Conservation (phyloP, 148 eudicot species). For the Chenopodium suecicum region DNA sequence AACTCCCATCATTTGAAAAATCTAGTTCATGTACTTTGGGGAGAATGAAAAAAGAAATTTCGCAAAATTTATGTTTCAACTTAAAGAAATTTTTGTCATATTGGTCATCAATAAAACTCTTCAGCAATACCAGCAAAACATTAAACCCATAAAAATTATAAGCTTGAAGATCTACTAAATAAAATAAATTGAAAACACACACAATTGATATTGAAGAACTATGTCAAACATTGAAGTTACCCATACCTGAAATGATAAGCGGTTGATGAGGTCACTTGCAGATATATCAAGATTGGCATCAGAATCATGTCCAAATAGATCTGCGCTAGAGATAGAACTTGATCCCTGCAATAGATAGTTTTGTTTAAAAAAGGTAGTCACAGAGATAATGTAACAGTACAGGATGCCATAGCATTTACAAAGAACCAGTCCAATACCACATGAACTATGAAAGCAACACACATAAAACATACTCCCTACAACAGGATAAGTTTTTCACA, state of each 20-base stretch:
- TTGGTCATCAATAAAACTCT: not conserved
- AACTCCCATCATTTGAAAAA: not conserved
- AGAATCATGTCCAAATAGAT: slow-evolving; percentile 70
- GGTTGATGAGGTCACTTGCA: slow-evolving; percentile 84
- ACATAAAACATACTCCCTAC: no score
- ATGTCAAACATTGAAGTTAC: slow-evolving; percentile 6
- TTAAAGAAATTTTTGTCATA: not conserved
- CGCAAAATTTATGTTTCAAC: not conserved
- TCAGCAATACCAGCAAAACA: not conserved
- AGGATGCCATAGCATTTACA: not conserved
- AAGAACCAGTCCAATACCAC: not conserved
- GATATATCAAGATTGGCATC: slow-evolving; percentile 54
- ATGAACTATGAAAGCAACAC: no score
- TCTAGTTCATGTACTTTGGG: not conserved
- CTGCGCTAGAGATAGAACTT: slow-evolving; percentile 90
- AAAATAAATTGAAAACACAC: not conserved
- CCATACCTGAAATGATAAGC: slow-evolving; percentile 83
- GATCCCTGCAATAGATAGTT: slow-evolving; percentile 59
- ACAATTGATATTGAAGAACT: not conserved
- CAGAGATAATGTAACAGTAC: not conserved
- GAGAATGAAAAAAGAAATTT: not conserved
- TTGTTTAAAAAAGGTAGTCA: not conserved
- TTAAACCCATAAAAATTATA: not conserved
- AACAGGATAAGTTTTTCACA: not conserved
- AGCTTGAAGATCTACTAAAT: not conserved